Evolutionary conservation across 805 yeast species (phyloP).

Genomic region (Spathaspora arborariae): DNA sequence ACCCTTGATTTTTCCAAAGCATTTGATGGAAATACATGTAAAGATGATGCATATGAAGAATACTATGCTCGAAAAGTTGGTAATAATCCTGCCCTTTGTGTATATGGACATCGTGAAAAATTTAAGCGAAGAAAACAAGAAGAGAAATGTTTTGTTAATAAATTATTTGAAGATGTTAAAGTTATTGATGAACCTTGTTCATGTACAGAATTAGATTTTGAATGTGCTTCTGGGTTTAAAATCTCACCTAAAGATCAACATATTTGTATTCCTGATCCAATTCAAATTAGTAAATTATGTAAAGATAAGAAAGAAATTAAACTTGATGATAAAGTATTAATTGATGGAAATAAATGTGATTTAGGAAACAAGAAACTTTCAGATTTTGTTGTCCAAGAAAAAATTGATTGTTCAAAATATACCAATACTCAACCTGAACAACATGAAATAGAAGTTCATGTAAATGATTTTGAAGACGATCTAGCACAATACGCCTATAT

Average conservation of each 20-base stretch:
- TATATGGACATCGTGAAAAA: slow-evolving; percentile 65
- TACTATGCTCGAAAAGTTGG: slow-evolving; percentile 49
- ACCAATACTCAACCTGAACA: slow-evolving; percentile 6
- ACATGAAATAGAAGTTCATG: slow-evolving; percentile 31
- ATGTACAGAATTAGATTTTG: slow-evolving; percentile 65
- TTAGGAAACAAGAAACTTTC: slow-evolving; percentile 18
- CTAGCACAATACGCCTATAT: slow-evolving; percentile 58
- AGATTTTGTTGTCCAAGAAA: slow-evolving; percentile 22
- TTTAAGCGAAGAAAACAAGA: slow-evolving; percentile 61
- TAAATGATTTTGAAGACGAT: slow-evolving; percentile 47
- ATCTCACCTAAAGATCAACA: slow-evolving; percentile 24
- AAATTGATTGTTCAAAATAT: slow-evolving; percentile 34
- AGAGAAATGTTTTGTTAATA: slow-evolving; percentile 59
- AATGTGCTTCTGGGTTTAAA: slow-evolving; percentile 55
- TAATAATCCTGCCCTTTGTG: slow-evolving; percentile 44
- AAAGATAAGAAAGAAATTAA: slow-evolving; percentile 16
- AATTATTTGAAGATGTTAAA: slow-evolving; percentile 43
- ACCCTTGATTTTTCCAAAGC: slow-evolving; percentile 57
- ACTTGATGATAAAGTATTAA: slow-evolving; percentile 37
- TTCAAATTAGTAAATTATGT: slow-evolving; percentile 23
- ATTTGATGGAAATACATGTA: slow-evolving; percentile 45
- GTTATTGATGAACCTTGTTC: slow-evolving; percentile 53
- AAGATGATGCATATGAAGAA: slow-evolving; percentile 57
- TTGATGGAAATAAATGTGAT: slow-evolving; percentile 46
- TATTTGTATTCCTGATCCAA: slow-evolving; percentile 43